Percentiles rank a stretch among this genome's conserved stretches.
These are phyloP conservation scores for Meredithiella fracta DNA, from an alignment of 2,329 filamentous ascomycete genomes.

Conservation along the genomic window DNA sequence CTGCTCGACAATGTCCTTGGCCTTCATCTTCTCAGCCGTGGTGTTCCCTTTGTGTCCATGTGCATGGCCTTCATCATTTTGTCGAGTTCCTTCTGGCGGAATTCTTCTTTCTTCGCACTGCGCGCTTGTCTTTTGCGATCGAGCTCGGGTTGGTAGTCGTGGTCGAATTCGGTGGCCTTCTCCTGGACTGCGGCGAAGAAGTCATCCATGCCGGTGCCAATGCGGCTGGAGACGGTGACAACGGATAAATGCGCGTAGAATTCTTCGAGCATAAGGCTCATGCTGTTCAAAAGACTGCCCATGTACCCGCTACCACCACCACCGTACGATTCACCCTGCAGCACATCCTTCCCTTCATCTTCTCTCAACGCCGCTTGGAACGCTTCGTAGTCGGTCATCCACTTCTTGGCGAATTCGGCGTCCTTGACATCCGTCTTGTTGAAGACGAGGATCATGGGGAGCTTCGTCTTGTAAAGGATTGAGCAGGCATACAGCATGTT, in stretches of 20 bases:
- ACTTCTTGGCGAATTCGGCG: constrained; percentile 81
- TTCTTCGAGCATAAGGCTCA: constrained; percentile 94
- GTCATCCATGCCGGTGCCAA: constrained; percentile 76
- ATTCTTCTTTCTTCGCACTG: constrained; percentile 54
- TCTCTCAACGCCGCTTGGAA: constrained; percentile 73
- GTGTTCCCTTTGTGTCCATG: constrained; percentile 21
- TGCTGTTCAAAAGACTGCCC: constrained; percentile 87
- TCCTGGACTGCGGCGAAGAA: constrained; percentile 82
- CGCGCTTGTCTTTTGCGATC: constrained; percentile 61
- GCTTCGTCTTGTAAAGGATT: constrained; percentile 95
- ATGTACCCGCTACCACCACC: constrained; percentile 82
- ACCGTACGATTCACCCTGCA: constrained; percentile 55
- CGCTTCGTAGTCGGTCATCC: constrained; percentile 98
- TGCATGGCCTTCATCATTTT: constrained; percentile 92
- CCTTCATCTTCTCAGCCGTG: constrained; percentile 15
- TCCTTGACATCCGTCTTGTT: constrained; percentile 97
- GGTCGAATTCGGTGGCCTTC: constrained; percentile 75
- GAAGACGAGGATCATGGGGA: constrained; percentile 97
- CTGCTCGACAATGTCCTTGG: constrained; percentile 25
- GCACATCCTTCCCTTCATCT: constrained; percentile 64
- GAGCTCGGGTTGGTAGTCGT: constrained; percentile 83
- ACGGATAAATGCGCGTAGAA: constrained; percentile 91
- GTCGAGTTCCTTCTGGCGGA: constrained; percentile 66
- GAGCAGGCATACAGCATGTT: constrained; percentile 99
- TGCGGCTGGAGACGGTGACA: constrained; percentile 84